Evolutionary conservation across 495 filamentous ascomycete genomes (phyloP).

Genomic region (Mytilinidion resinicola): DNA sequence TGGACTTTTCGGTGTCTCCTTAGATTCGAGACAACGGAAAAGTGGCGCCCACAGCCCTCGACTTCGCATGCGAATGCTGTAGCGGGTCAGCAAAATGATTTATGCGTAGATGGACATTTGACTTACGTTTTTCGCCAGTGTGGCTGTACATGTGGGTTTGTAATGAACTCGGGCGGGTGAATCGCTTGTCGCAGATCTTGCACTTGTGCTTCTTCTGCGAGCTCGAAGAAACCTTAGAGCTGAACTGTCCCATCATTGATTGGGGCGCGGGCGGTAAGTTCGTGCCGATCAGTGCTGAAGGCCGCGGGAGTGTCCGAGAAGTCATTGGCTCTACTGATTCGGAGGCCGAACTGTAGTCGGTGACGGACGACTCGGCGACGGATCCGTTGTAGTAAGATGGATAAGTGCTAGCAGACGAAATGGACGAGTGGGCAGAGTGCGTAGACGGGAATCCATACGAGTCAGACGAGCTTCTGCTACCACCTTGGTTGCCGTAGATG

Average conservation of each 20-base stretch:
- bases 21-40: slow-evolving; percentile 96
- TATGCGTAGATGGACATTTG: background rate
- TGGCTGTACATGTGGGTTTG: slow-evolving; percentile 99
- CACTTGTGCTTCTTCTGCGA: slow-evolving; percentile 99
- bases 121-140: slow-evolving; percentile 97
- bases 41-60: slow-evolving; percentile 91
- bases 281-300: slow-evolving; percentile 60
- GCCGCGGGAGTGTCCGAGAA: slow-evolving; percentile 77
- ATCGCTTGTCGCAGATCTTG: slow-evolving; percentile 98
- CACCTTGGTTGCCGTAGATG: slow-evolving; percentile 65
- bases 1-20: slow-evolving; percentile 95
- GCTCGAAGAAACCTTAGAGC: slow-evolving; percentile 90
- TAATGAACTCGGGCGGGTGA: slow-evolving; percentile 90
- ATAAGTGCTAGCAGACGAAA: slow-evolving; percentile 71
- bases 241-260: slow-evolving; percentile 99
- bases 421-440: slow-evolving; percentile 90
- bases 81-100: slow-evolving; percentile 35
- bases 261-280: slow-evolving; percentile 75
- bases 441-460: slow-evolving; percentile 88
- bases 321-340: slow-evolving; percentile 77
- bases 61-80: slow-evolving; percentile 90
- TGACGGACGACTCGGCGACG: slow-evolving; percentile 79
- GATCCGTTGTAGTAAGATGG: slow-evolving; percentile 59
- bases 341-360: slow-evolving; percentile 85
- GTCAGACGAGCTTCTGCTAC: slow-evolving; percentile 66